phyloP scores from a whole-genome alignment of 78 protist species.

The Polysphondylium violaceum region DNA sequence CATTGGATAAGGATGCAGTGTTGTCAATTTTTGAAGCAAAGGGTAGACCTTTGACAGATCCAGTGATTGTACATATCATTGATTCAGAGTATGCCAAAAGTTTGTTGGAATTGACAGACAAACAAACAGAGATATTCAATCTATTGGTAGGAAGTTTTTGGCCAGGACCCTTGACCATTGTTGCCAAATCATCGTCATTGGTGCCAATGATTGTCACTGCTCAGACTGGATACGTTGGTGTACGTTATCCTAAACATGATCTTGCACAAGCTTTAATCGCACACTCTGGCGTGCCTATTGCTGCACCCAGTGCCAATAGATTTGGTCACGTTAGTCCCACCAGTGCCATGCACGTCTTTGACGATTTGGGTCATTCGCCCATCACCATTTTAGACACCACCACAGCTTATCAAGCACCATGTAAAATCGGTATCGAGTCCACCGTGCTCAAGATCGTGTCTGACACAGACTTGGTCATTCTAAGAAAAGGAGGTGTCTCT shows the following conservation, averaged over 20 bases:
- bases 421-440: constrained; percentile 72
- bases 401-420: background rate
- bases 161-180: constrained; percentile 96
- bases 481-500: constrained; percentile 65
- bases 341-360: constrained; percentile 56
- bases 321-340: constrained; percentile 77
- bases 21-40: constrained; percentile 85
- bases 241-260: constrained; percentile 89
- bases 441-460: constrained; percentile 52
- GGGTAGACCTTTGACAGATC: constrained; percentile 93
- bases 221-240: constrained; percentile 91
- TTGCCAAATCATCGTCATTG: constrained; percentile 47
- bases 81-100: constrained; percentile 31
- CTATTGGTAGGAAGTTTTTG: constrained; percentile 71
- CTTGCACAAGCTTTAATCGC: constrained; percentile 30
- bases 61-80: constrained; percentile 94
- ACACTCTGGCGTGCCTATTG: constrained; percentile 49
- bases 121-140: constrained; percentile 22
- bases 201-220: constrained; percentile 85
- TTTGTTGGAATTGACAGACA: constrained; percentile 16
- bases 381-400: constrained; percentile 50
- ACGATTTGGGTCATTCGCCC: constrained; percentile 58
- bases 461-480: constrained; percentile 27
- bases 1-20: constrained; percentile 89
- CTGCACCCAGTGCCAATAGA: constrained; percentile 79